phyloP scores from a whole-genome alignment of 2,329 filamentous ascomycete genomes.

The Cladorrhinum sp. region DNA sequence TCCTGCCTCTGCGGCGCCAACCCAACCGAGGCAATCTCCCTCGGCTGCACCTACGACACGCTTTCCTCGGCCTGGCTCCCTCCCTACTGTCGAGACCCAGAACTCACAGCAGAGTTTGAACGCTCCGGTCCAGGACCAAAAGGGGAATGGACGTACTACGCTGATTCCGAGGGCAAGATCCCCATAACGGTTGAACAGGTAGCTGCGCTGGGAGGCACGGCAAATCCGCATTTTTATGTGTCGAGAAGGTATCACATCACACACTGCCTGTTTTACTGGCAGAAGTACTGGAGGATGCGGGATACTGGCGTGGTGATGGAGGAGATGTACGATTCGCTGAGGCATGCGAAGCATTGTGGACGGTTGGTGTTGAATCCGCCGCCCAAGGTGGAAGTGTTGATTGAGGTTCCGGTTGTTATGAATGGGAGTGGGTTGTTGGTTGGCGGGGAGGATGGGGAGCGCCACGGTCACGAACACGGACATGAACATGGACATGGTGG shows the following conservation, averaged over 20 bases:
- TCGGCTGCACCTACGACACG: slow-evolving; percentile 35
- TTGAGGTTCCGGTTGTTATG: slow-evolving; percentile 13
- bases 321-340: slow-evolving; percentile 21
- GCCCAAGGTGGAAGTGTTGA: slow-evolving; percentile 5
- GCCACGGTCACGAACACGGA: neutral
- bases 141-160: slow-evolving; percentile 32
- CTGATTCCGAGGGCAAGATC: slow-evolving; percentile 24
- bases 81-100: slow-evolving; percentile 33
- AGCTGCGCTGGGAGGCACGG: slow-evolving; percentile 1
- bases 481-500: no score
- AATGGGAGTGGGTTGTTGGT: slow-evolving; percentile 4
- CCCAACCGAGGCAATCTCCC: slow-evolving; percentile 27
- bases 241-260: slow-evolving; percentile 32
- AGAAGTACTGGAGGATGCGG: slow-evolving; percentile 24
- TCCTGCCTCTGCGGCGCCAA: slow-evolving; percentile 35
- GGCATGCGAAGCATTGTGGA: slow-evolving; percentile 17
- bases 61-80: slow-evolving; percentile 37
- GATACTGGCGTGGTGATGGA: slow-evolving; percentile 26
- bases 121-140: slow-evolving; percentile 22
- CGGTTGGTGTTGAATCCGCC: slow-evolving; percentile 11
- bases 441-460: neutral
- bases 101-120: slow-evolving; percentile 35
- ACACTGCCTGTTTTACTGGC: slow-evolving; percentile 36
- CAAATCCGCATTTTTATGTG: slow-evolving; percentile 18
- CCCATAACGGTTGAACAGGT: slow-evolving; percentile 13